These are phyloP conservation scores for Pichia sp. DNA, from an alignment of 1,139 yeast genomes.

Conservation along the genomic window DNA sequence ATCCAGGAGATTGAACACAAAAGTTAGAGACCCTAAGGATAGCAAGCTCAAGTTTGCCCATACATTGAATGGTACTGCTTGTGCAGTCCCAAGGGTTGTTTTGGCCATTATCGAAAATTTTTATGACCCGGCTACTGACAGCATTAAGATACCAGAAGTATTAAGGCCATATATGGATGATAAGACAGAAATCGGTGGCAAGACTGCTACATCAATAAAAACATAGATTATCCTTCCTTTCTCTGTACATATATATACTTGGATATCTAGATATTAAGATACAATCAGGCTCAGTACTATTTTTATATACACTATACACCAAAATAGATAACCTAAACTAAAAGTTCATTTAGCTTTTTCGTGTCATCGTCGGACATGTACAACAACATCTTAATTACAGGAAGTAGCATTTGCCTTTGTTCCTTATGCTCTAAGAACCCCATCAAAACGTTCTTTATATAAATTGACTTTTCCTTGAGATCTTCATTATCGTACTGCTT, in stretches of 20 bases:
- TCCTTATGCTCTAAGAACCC: conserved; percentile 90
- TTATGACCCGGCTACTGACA: conserved; percentile 55
- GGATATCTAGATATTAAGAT: too few relatives aligned
- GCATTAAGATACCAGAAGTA: conserved; percentile 65
- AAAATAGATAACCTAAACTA: conserved; percentile 36
- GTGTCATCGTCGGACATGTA: conserved; percentile 69
- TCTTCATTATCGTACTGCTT: conserved; percentile 22
- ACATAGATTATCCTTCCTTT: too few relatives aligned
- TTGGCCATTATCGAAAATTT: conserved; percentile 83
- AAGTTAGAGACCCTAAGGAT: conserved; percentile 34
- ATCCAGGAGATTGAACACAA: conserved; percentile 74
- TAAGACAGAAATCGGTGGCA: conserved; percentile 18
- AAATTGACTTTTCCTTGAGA: conserved; percentile 54
- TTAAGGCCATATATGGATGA: conserved; percentile 67
- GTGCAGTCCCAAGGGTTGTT: conserved; percentile 90
- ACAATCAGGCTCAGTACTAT: too few relatives aligned
- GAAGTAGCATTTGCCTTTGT: conserved; percentile 79
- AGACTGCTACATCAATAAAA: too few relatives aligned
- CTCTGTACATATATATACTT: too few relatives aligned
- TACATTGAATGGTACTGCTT: conserved; percentile 92
- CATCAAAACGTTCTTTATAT: conserved; percentile 78
- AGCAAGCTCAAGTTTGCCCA: conserved; percentile 52
- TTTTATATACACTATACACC: too few relatives aligned
- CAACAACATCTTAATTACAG: conserved; percentile 75
- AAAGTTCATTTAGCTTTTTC: conserved; percentile 58